Conservation (phyloP, 805 yeast species). For the Kurtzmaniella cleridarum region DNA sequence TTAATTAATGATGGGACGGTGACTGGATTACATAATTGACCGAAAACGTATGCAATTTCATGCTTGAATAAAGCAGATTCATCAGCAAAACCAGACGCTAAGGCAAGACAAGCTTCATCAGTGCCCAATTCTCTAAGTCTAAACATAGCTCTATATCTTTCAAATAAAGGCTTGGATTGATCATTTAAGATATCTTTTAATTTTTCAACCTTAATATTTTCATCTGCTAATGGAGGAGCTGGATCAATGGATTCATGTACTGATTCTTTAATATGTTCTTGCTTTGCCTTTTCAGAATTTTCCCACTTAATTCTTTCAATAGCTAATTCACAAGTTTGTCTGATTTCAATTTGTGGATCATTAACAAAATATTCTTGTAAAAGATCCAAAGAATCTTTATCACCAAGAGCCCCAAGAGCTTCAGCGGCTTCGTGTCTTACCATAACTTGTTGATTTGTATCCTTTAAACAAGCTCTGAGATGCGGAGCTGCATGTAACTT, state of each 20-base stretch:
- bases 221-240: slow-evolving; percentile 90
- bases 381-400: slow-evolving; percentile 60
- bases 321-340: slow-evolving; percentile 97
- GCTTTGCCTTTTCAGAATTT: slow-evolving; percentile 56
- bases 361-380: slow-evolving; percentile 57
- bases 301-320: slow-evolving; percentile 94
- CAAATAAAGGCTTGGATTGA: slow-evolving; percentile 74
- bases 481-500: slow-evolving; percentile 73
- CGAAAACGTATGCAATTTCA: slow-evolving; percentile 97
- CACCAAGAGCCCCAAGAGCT: slow-evolving; percentile 95
- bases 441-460: slow-evolving; percentile 77
- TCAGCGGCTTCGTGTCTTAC: slow-evolving; percentile 99
- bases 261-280: slow-evolving; percentile 69
- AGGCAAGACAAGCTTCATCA: slow-evolving; percentile 86
- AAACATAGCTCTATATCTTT: slow-evolving; percentile 98
- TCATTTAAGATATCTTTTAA: slow-evolving; percentile 68
- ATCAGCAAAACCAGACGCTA: slow-evolving; percentile 86
- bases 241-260: slow-evolving; percentile 90
- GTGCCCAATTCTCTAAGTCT: slow-evolving; percentile 92
- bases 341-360: slow-evolving; percentile 82
- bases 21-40: slow-evolving; percentile 91
- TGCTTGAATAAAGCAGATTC: slow-evolving; percentile 93
- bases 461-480: slow-evolving; percentile 64
- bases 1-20: slow-evolving; percentile 83
- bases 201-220: slow-evolving; percentile 54